Base-by-base conservation (phyloP, 306 rosid species). In the Herpetospermum pedunculosum region DNA sequence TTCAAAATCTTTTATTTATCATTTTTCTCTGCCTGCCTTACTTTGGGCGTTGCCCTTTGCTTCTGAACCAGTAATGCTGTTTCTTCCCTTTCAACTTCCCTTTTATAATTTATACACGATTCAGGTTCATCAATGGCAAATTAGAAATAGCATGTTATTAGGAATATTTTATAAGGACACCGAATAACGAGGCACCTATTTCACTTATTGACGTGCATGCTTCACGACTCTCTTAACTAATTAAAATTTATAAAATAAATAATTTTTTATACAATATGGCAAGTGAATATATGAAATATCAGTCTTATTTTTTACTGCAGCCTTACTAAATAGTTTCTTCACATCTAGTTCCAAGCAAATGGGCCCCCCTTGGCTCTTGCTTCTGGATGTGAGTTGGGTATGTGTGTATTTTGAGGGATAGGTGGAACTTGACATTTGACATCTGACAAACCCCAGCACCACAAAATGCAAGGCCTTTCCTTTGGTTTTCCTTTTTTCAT, bases 331-430 rank as follows among this genome's bases (percentile, higher is more conserved):
- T 59, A 59, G 23, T 59, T 29, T 59, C 41, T 30, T 30, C 41
- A 29, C 41, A 6, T 59, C 23, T 59, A 29, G 67, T 59, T 59
- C 41, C 19, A 30, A 63, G 70, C n/a, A 11, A 35, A 63, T 32
- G 70, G 69, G 43, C 4, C 70, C 70, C 41, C 47, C 16, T 59
- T 63, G 70, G 46, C 28, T 10, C 23, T 9, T 19, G 13, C 48
- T 63, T 63, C 48, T 63, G 70, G 70, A 63, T 63, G 18, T 9
- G 70, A 63, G 48, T 55, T 55, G 63, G 35, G 63, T 44, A 44
- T 55, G 35, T 26, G 35, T 55, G 35, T n/a, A 37, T 23, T 37
- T 63, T 63, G 30, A 8, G 70, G 70, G 15, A 35, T 63, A 10
- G 16, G 46, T 37, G 47, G 44, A 62, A n/a, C 46, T 60, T 34